phyloP scores from a whole-genome alignment of 176 grass and related monocot genomes.

The Juncus effusus region DNA sequence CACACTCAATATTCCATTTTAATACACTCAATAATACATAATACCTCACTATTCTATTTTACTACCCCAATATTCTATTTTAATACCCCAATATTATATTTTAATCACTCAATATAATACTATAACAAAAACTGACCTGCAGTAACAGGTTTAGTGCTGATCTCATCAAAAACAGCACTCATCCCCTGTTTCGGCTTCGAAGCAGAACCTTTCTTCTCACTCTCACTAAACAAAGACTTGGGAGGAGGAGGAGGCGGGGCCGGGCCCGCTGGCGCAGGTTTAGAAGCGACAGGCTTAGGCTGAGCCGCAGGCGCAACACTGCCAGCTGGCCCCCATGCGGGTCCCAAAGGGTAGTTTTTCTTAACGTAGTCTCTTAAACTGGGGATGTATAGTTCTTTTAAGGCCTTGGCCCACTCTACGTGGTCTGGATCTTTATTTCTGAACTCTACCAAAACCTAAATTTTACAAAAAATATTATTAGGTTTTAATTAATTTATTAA shows the following conservation, averaged over 20 bases:
- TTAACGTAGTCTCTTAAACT: slow-evolving; percentile 93
- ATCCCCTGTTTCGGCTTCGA: slow-evolving; percentile 74
- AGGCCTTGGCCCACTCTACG: slow-evolving; percentile 92
- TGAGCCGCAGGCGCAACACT: slow-evolving; percentile 38
- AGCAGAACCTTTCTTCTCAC: slow-evolving; percentile 41
- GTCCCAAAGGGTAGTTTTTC: slow-evolving; percentile 77
- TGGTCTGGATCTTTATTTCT: slow-evolving; percentile 88
- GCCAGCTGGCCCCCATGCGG: slow-evolving; percentile 57
- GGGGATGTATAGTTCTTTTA: slow-evolving; percentile 87
- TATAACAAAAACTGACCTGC: slow-evolving; percentile 39
- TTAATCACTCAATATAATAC: too few species aligned
- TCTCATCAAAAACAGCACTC: slow-evolving; percentile 93
- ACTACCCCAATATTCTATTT: too few species aligned
- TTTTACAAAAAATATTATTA: neutral
- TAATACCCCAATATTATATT: too few species aligned
- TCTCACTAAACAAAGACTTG: slow-evolving; percentile 48
- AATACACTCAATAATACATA: too few species aligned
- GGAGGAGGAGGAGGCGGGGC: slow-evolving; percentile 60
- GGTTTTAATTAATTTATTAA: too few species aligned
- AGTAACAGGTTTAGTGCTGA: slow-evolving; percentile 67
- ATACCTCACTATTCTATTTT: too few species aligned
- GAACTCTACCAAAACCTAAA: slow-evolving; percentile 88
- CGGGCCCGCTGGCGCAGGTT: slow-evolving; percentile 41
- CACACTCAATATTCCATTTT: too few species aligned
- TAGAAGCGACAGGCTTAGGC: slow-evolving; percentile 48